Evolutionary conservation across 305 asterid genomes (phyloP).

Genomic region (Withania somnifera): DNA sequence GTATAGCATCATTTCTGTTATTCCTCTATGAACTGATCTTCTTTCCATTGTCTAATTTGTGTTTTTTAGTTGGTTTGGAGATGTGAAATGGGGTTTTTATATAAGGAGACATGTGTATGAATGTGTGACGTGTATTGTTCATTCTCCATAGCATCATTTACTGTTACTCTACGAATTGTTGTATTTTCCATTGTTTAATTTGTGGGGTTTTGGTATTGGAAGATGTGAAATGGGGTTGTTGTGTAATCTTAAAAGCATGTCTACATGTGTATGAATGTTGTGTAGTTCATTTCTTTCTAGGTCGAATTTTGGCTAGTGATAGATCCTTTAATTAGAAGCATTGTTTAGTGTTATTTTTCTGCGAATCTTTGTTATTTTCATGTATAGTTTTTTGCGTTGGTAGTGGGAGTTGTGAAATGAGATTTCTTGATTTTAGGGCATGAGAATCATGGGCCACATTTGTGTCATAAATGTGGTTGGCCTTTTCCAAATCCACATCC

Average conservation of each 20-base stretch:
- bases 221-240: background rate
- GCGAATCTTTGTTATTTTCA: background rate
- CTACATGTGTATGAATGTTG: background rate
- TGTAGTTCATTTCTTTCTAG: background rate
- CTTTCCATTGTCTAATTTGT: too few relatives aligned
- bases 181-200: too few relatives aligned
- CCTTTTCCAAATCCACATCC: conserved; percentile 89
- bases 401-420: background rate
- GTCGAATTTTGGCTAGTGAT: too few relatives aligned
- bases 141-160: too few relatives aligned
- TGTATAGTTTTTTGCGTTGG: background rate
- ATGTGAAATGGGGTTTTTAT: too few relatives aligned
- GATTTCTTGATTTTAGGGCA: conserved; percentile 36
- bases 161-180: too few relatives aligned
- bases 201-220: background rate
- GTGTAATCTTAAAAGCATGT: background rate
- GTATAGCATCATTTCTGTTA: too few relatives aligned
- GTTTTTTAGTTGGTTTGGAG: too few relatives aligned
- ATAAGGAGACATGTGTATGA: too few relatives aligned
- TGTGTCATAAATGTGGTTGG: conserved; percentile 87
- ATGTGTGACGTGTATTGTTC: too few relatives aligned
- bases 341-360: background rate
- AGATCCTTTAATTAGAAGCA: background rate
- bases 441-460: conserved; percentile 38
- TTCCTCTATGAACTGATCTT: too few relatives aligned